Evolutionary conservation across 2,329 filamentous ascomycete genomes (phyloP).

Genomic region (Alternaria solani): DNA sequence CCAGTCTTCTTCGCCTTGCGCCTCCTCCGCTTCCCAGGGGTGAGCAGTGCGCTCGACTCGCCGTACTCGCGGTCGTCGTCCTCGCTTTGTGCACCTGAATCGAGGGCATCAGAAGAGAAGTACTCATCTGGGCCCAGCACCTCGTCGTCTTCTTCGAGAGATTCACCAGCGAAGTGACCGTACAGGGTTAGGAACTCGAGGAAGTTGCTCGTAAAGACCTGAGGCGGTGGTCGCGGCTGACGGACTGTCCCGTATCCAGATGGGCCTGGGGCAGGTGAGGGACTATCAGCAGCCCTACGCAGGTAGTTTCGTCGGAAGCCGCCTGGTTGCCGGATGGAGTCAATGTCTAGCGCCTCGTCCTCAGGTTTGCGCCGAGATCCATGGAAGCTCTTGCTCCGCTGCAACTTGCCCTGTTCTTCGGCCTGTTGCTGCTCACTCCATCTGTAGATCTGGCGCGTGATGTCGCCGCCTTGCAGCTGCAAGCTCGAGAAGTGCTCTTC

Average conservation of each 20-base stretch:
- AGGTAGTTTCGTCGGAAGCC: constrained; percentile 93
- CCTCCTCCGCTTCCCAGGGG: constrained; percentile 71
- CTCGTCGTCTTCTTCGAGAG: constrained; percentile 96
- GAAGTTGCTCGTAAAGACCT: constrained; percentile 82
- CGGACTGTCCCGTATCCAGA: constrained; percentile 52
- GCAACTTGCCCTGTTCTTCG: constrained; percentile 67
- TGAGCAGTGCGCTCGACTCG: constrained; percentile 85
- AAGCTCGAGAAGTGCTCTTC: constrained; percentile 91
- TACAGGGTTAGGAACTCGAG: constrained; percentile 95
- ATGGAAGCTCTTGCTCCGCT: constrained; percentile 89
- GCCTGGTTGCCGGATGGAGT: constrained; percentile 89
- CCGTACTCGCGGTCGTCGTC: constrained; percentile 76
- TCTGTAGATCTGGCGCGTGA: constrained; percentile 93
- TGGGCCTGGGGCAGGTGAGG: constrained; percentile 58
- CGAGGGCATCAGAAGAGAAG: constrained; percentile 80
- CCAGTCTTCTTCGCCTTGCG: constrained; percentile 81
- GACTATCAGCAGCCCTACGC: constrained; percentile 74
- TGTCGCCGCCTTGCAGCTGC: constrained; percentile 90
- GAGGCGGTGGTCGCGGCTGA: constrained; percentile 34
- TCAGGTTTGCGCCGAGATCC: constrained; percentile 79
- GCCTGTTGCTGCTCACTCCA: constrained; percentile 91
- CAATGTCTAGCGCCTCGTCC: constrained; percentile 82
- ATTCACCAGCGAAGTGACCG: constrained; percentile 96
- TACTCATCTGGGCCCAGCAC: constrained; percentile 87
- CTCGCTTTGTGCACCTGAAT: constrained; percentile 62